phyloP scores from a whole-genome alignment of 2,329 filamentous ascomycete species.

The Setomelanomma holmii region DNA sequence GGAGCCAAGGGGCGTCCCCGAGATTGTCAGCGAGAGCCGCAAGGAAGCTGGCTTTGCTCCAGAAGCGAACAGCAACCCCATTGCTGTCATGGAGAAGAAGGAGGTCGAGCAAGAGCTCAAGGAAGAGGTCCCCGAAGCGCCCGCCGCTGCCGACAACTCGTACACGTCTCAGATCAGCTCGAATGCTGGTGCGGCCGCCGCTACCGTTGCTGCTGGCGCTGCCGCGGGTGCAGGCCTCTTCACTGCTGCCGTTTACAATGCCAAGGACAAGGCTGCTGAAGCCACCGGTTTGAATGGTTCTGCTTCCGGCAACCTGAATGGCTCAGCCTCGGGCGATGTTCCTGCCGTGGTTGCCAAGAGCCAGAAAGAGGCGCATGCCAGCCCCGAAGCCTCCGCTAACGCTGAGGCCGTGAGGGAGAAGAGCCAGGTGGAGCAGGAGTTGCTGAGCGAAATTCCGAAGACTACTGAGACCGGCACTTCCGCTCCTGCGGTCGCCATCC shows the following conservation, averaged over 20 bases:
- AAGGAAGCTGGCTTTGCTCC: constrained; percentile 67
- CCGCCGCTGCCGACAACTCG: constrained; percentile 36
- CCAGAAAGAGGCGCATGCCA: constrained; percentile 67
- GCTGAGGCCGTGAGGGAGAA: constrained; percentile 72
- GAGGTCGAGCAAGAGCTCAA: constrained; percentile 74
- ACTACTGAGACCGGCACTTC: constrained; percentile 48
- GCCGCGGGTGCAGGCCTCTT: constrained; percentile 53
- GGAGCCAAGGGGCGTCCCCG: constrained; percentile 58
- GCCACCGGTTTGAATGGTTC: constrained; percentile 50
- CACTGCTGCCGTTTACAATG: constrained; percentile 36
- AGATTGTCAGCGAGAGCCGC: constrained; percentile 75
- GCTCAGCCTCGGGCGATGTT: constrained; percentile 47
- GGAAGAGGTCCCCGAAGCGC: constrained; percentile 65
- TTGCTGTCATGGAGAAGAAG: constrained; percentile 74
- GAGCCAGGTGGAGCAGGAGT: constrained; percentile 72
- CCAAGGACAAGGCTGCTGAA: constrained; percentile 47
- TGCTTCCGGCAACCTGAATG: constrained; percentile 43
- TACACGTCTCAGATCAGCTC: constrained; percentile 37
- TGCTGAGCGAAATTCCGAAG: constrained; percentile 53
- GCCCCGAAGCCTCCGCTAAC: constrained; percentile 70
- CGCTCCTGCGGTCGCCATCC: constrained; percentile 50
- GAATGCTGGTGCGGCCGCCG: constrained; percentile 18
- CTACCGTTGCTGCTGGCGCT: constrained; percentile 44
- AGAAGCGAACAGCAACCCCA: constrained; percentile 71
- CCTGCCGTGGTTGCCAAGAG: constrained; percentile 73